Evolutionary conservation across 1,139 yeast genomes (phyloP).

Genomic region (Taphrina pruni): DNA sequence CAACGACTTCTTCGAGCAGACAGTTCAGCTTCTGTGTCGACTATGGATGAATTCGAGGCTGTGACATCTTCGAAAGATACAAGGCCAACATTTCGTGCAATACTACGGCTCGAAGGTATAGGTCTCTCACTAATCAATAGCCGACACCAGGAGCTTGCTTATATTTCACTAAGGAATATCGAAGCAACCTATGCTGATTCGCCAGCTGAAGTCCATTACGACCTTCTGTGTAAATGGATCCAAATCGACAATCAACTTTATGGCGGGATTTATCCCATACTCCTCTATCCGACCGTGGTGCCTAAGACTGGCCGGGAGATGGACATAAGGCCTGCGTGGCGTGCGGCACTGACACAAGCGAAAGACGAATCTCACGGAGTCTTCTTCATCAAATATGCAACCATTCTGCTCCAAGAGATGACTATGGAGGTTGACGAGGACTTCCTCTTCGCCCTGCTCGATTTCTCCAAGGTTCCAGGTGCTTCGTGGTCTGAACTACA

Average conservation of each 20-base stretch:
- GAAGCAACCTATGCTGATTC: slow-evolving; percentile 84
- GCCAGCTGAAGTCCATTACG: slow-evolving; percentile 77
- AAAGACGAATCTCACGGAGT: slow-evolving; percentile 93
- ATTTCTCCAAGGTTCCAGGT: slow-evolving; percentile 70
- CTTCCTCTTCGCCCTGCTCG: slow-evolving; percentile 79
- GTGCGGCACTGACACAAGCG: slow-evolving; percentile 80
- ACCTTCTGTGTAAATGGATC: slow-evolving; percentile 87
- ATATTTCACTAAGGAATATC: slow-evolving; percentile 77
- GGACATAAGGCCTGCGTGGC: slow-evolving; percentile 87
- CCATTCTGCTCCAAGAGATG: slow-evolving; percentile 84
- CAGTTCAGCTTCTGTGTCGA: slow-evolving; percentile 37
- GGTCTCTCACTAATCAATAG: slow-evolving; percentile 85
- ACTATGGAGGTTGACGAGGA: slow-evolving; percentile 94
- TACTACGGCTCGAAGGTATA: slow-evolving; percentile 78
- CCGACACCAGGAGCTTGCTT: slow-evolving; percentile 76
- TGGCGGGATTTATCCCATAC: slow-evolving; percentile 87
- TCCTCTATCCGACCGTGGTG: slow-evolving; percentile 87
- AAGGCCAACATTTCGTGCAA: slow-evolving; percentile 65
- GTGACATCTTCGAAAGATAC: slow-evolving; percentile 58
- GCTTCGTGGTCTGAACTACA: slow-evolving; percentile 49
- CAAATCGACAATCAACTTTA: slow-evolving; percentile 91
- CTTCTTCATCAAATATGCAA: slow-evolving; percentile 85
- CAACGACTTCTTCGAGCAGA: slow-evolving; percentile 39
- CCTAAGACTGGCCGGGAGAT: slow-evolving; percentile 85
- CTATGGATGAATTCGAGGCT: slow-evolving; percentile 63